Evolutionary conservation across 495 filamentous ascomycete genomes (phyloP).

Genomic region (Glarea lozoyensis): DNA sequence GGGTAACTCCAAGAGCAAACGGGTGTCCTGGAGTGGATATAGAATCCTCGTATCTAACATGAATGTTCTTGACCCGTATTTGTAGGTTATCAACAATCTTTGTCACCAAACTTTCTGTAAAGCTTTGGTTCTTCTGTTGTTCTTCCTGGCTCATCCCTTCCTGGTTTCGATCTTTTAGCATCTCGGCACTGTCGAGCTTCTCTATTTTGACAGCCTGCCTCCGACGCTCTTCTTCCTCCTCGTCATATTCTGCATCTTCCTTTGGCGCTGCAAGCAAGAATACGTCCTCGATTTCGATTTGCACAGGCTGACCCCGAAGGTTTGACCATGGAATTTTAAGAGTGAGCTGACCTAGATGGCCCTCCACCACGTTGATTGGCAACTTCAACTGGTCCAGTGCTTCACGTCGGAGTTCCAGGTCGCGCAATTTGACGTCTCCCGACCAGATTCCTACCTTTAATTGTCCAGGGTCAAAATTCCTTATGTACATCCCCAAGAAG

Average conservation of each 20-base stretch:
- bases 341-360: slow-evolving; percentile 83
- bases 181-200: slow-evolving; percentile 88
- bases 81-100: slow-evolving; percentile 98
- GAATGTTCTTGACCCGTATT: slow-evolving; percentile 94
- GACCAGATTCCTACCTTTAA: slow-evolving; percentile 98
- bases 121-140: slow-evolving; percentile 91
- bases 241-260: slow-evolving; percentile 86
- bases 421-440: slow-evolving; percentile 85
- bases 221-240: slow-evolving; percentile 79
- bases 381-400: slow-evolving; percentile 93
- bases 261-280: slow-evolving; percentile 89
- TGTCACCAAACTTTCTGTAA: slow-evolving; percentile 86
- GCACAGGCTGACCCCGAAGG: slow-evolving; percentile 84
- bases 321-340: slow-evolving; percentile 95
- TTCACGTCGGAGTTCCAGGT: slow-evolving; percentile 86
- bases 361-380: slow-evolving; percentile 92
- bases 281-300: slow-evolving; percentile 92
- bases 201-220: slow-evolving; percentile 90
- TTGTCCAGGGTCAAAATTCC: slow-evolving; percentile 95
- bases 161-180: slow-evolving; percentile 81
- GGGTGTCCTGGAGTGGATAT: slow-evolving; percentile 91
- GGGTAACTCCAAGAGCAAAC: slow-evolving; percentile 82
- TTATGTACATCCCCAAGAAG: slow-evolving; percentile 98
- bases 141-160: slow-evolving; percentile 93
- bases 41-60: slow-evolving; percentile 96